A percentile compares a stretch with the other conserved stretches of the same genome.
Conservation (phyloP, 768 basidiomycete species). For the Tricholoma hemisulphureum region DNA sequence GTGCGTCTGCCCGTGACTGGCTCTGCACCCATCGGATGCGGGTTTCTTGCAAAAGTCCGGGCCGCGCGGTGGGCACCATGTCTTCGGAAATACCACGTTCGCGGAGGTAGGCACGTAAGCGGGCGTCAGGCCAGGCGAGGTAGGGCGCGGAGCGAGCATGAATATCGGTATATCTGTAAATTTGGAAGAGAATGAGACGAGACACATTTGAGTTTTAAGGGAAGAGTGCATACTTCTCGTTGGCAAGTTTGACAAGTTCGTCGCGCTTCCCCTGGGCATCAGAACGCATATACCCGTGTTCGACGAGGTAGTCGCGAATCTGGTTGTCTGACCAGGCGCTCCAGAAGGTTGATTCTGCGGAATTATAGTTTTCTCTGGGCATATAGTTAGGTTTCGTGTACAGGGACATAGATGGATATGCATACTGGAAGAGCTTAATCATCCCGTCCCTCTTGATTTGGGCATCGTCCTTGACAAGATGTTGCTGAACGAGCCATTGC, state of each 20-base stretch:
- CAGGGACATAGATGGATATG: slow-evolving; percentile 6
- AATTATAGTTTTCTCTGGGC: slow-evolving; percentile 63
- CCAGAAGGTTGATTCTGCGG: slow-evolving; percentile 60
- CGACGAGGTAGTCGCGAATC: slow-evolving; percentile 69
- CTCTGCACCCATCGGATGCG: slow-evolving; percentile 79
- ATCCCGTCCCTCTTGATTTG: slow-evolving; percentile 73
- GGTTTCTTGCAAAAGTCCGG: slow-evolving; percentile 77
- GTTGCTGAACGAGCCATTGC: slow-evolving; percentile 75
- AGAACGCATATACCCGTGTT: slow-evolving; percentile 61
- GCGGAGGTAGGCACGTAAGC: slow-evolving; percentile 85
- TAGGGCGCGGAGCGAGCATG: slow-evolving; percentile 54
- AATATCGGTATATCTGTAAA: slow-evolving; percentile 51
- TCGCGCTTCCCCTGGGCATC: slow-evolving; percentile 70
- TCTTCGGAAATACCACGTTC: slow-evolving; percentile 72
- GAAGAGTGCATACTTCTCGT: slow-evolving; percentile 54
- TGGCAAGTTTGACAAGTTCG: slow-evolving; percentile 70
- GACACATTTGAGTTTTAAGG: neutral
- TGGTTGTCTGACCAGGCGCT: slow-evolving; percentile 72
- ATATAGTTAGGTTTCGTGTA: slow-evolving; percentile 1
- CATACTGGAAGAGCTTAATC: slow-evolving; percentile 66
- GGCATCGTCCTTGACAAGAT: slow-evolving; percentile 68
- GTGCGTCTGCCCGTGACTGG: slow-evolving; percentile 50
- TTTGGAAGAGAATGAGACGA: slow-evolving; percentile 1
- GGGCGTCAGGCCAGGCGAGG: slow-evolving; percentile 89
- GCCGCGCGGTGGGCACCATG: slow-evolving; percentile 60